phyloP scores from a whole-genome alignment of 1,284 basidiomycete species.

The Wolfiporia cocos region DNA sequence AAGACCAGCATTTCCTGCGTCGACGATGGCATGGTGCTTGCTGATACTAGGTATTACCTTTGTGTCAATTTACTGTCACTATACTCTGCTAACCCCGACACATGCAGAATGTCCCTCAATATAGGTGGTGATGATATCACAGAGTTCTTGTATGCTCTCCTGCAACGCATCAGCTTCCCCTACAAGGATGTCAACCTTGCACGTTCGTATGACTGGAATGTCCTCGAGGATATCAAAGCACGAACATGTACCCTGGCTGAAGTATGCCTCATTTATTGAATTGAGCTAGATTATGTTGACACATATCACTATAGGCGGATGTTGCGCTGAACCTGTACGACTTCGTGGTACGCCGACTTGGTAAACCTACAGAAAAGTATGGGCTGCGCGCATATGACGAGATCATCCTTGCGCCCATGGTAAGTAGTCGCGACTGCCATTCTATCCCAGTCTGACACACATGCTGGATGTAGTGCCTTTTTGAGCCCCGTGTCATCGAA shows the following conservation, averaged over 20 bases:
- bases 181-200: slow-evolving; percentile 80
- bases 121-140: slow-evolving; percentile 96
- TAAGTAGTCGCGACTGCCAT: slow-evolving; percentile 31
- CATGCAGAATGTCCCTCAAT: slow-evolving; percentile 68
- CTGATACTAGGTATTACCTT: slow-evolving; percentile 86
- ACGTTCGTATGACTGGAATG: slow-evolving; percentile 77
- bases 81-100: no score
- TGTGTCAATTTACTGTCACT: no score
- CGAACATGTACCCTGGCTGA: slow-evolving; percentile 81
- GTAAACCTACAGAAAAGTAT: slow-evolving; percentile 81
- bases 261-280: slow-evolving; percentile 36
- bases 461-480: slow-evolving; percentile 70
- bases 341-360: slow-evolving; percentile 79
- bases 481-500: slow-evolving; percentile 89
- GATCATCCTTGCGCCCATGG: slow-evolving; percentile 92
- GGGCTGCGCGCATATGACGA: slow-evolving; percentile 92
- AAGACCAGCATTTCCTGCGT: slow-evolving; percentile 89
- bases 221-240: slow-evolving; percentile 86
- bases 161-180: slow-evolving; percentile 83
- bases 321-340: slow-evolving; percentile 88
- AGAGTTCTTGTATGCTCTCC: slow-evolving; percentile 77
- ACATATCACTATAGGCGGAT: slow-evolving; percentile 48
- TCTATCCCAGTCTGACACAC: background rate
- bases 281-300: background rate
- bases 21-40: slow-evolving; percentile 87